phyloP scores from a whole-genome alignment of 2,329 filamentous ascomycete species.

The Trichophyton benhamiae region DNA sequence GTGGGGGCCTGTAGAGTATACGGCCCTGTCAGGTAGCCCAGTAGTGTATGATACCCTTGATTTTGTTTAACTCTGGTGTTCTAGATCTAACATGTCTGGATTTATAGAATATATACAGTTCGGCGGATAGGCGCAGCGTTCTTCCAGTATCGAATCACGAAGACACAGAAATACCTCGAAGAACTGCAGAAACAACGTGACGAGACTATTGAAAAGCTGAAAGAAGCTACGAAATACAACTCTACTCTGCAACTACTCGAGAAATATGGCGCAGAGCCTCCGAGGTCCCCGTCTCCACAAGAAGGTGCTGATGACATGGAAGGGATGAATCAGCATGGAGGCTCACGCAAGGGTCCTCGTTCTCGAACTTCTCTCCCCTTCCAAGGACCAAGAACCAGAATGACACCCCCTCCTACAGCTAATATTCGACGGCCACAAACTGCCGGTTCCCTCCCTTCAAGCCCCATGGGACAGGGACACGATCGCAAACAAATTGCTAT shows the following conservation, averaged over 20 bases:
- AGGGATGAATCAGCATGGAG: conserved; percentile 1
- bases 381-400: conserved; percentile 37
- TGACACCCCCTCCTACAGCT: conserved; percentile 52
- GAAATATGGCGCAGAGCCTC: conserved; percentile 69
- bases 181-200: conserved; percentile 65
- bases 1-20: conserved; percentile 66
- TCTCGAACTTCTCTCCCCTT: conserved; percentile 16
- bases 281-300: conserved; percentile 21
- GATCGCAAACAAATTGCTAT: conserved; percentile 14
- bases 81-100: conserved; percentile 4
- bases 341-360: conserved; percentile 14
- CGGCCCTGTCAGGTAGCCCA: conserved; percentile 64
- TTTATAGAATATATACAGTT: conserved; percentile 60
- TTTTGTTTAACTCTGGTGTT: background rate
- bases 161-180: conserved; percentile 56
- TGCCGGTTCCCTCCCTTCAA: conserved; percentile 7
- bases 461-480: conserved; percentile 18
- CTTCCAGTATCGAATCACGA: conserved; percentile 71
- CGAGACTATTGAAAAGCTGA: conserved; percentile 84
- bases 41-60: conserved; percentile 46
- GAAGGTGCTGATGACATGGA: conserved; percentile 17
- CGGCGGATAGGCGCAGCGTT: conserved; percentile 55
- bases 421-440: conserved; percentile 39
- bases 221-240: conserved; percentile 90
- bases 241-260: conserved; percentile 85